These are phyloP conservation scores for Lachnellula cervina DNA, from an alignment of 2,329 filamentous ascomycete genomes.

Conservation along the genomic window DNA sequence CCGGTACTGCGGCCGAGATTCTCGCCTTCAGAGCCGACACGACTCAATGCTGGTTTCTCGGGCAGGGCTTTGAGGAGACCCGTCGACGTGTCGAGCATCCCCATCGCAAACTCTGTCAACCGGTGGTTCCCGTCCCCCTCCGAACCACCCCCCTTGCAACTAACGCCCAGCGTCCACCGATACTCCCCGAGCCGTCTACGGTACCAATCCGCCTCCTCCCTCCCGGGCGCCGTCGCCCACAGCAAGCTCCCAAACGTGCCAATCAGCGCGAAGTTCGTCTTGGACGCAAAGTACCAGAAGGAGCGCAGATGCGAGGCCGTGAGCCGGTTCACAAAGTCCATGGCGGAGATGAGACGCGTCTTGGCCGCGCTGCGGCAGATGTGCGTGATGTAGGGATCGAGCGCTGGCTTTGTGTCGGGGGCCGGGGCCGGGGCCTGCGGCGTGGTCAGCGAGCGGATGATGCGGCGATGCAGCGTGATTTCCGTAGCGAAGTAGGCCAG, in stretches of 20 bases:
- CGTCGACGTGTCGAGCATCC: slow-evolving; percentile 69
- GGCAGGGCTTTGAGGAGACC: slow-evolving; percentile 64
- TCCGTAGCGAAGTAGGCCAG: slow-evolving; percentile 91
- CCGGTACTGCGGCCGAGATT: slow-evolving; percentile 16
- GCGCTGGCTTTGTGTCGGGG: slow-evolving; percentile 35
- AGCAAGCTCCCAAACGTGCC: slow-evolving; percentile 88
- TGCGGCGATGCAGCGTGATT: slow-evolving; percentile 86
- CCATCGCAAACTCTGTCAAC: slow-evolving; percentile 67
- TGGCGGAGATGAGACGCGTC: slow-evolving; percentile 86
- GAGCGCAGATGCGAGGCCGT: slow-evolving; percentile 80
- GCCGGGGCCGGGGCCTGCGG: slow-evolving; percentile 35
- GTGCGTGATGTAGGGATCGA: slow-evolving; percentile 79
- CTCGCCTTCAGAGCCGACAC: slow-evolving; percentile 35
- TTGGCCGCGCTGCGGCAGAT: slow-evolving; percentile 94
- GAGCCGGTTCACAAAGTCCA: slow-evolving; percentile 95
- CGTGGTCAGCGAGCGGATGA: slow-evolving; percentile 70
- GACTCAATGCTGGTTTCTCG: slow-evolving; percentile 63
- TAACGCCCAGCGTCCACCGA: slow-evolving; percentile 87
- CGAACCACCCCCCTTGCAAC: slow-evolving; percentile 50
- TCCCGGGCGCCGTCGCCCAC: slow-evolving; percentile 80
- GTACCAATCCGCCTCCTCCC: slow-evolving; percentile 92
- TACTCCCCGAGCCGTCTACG: slow-evolving; percentile 80
- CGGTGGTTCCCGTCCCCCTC: slow-evolving; percentile 46
- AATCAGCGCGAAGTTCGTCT: slow-evolving; percentile 90
- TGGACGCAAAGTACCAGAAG: slow-evolving; percentile 88